Percentiles rank a stretch among this genome's conserved stretches.
Conservation (phyloP, 1,284 basidiomycete genomes). For the Pholiota adiposa region DNA sequence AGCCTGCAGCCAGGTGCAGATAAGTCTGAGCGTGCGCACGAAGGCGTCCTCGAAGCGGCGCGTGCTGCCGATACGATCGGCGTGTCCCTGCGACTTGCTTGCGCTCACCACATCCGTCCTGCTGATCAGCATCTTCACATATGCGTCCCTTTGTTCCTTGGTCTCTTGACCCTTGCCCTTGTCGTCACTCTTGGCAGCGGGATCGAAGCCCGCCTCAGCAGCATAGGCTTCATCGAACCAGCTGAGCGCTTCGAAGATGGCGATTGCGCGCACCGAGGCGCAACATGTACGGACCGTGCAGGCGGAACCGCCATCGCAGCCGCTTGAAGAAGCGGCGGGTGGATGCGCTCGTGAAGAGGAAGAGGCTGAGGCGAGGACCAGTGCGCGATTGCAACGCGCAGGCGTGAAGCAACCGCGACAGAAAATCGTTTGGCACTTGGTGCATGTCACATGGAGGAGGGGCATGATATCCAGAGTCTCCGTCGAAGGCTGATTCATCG, state of each 20-base stretch:
- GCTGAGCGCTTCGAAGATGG: conserved; percentile 38
- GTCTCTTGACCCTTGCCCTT: background rate
- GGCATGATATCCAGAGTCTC: background rate
- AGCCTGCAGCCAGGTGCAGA: conserved; percentile 26
- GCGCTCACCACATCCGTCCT: conserved; percentile 22
- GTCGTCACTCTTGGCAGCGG: background rate
- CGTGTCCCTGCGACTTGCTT: conserved; percentile 1
- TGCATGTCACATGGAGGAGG: conserved; percentile 36
- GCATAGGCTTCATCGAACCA: conserved; percentile 38
- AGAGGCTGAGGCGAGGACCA: conserved; percentile 9
- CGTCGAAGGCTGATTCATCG: background rate
- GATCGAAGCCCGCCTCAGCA: conserved; percentile 23
- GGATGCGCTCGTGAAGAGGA: conserved; percentile 14
- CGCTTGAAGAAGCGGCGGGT: background rate
- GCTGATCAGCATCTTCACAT: conserved; percentile 28
- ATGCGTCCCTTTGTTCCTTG: conserved; percentile 24
- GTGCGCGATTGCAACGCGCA: conserved; percentile 17
- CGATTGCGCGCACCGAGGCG: conserved; percentile 36
- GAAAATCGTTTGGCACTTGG: conserved; percentile 31
- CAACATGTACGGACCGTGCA: conserved; percentile 40
- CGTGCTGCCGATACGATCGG: conserved; percentile 10
- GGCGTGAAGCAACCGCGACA: conserved; percentile 39
- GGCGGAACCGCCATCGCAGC: conserved; percentile 21
- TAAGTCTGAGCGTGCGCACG: conserved; percentile 24
- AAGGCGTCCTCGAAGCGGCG: conserved; percentile 31